These are phyloP conservation scores for Diutina catenulata DNA, from an alignment of 1,139 yeast species.

Conservation along the genomic window DNA sequence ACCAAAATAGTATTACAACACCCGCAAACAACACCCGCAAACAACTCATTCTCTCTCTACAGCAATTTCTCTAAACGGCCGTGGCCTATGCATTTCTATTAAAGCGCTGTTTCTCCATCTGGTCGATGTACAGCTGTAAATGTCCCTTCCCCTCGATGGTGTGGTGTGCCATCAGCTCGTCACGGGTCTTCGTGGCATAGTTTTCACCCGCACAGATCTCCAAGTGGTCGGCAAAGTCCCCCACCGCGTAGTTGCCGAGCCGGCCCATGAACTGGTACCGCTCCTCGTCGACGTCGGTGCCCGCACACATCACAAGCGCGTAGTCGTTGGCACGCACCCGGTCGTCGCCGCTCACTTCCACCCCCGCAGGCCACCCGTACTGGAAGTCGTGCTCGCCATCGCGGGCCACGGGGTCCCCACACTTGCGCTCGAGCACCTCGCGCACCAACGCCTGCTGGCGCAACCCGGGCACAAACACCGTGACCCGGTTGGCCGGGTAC, in stretches of 20 bases:
- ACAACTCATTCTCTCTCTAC: too few species aligned
- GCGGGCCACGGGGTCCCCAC: not conserved
- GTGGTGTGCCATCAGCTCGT: too few species aligned
- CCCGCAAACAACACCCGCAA: too few species aligned
- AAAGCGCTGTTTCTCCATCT: too few species aligned
- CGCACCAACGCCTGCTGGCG: not conserved
- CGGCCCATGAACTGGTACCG: conserved; percentile 2
- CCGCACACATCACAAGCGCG: not conserved
- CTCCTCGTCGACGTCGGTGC: not conserved
- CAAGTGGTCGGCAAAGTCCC: too few species aligned
- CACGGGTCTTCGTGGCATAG: too few species aligned
- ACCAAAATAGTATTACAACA: too few species aligned
- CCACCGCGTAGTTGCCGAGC: not conserved
- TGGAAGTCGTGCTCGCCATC: not conserved
- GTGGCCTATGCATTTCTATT: too few species aligned
- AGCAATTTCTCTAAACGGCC: too few species aligned
- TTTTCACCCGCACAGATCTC: too few species aligned
- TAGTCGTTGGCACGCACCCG: not conserved
- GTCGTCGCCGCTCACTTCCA: not conserved
- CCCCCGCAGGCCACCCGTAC: conserved; percentile 2
- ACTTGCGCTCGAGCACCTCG: not conserved
- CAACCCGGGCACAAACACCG: not conserved
- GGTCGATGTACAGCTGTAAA: too few species aligned
- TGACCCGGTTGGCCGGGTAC: not conserved
- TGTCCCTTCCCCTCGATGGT: too few species aligned